Conservation (phyloP, 140 eudicot genomes). For the Ambrosia hybrid region DNA sequence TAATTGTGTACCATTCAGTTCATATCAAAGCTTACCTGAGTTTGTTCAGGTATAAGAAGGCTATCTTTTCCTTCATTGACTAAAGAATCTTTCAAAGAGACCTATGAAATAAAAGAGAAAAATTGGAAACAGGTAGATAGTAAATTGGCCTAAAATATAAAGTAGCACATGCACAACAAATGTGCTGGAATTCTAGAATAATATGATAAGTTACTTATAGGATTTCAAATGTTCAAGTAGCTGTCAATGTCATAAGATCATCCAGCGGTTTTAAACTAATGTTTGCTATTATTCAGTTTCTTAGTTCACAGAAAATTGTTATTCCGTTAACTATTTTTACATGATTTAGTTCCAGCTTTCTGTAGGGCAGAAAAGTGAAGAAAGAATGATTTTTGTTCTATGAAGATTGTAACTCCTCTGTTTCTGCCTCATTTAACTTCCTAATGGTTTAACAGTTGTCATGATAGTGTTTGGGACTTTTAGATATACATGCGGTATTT, state of each 20-base stretch:
- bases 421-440: neutral
- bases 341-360: too few relatives aligned
- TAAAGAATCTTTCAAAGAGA: slow-evolving; percentile 54
- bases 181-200: neutral
- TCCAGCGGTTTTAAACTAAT: neutral
- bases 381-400: neutral
- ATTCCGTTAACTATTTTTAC: neutral
- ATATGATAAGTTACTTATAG: neutral
- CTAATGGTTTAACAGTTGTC: slow-evolving; percentile 1
- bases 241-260: neutral
- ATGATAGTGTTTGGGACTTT: slow-evolving; percentile 12
- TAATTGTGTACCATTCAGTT: slow-evolving; percentile 2
- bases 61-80: slow-evolving; percentile 73
- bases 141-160: neutral
- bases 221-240: neutral
- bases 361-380: neutral
- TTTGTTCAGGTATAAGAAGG: slow-evolving; percentile 75
- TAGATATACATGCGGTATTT: neutral
- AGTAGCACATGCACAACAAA: neutral
- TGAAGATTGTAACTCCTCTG: neutral
- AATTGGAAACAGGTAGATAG: neutral
- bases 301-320: neutral
- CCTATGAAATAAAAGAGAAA: slow-evolving; percentile 34
- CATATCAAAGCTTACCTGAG: slow-evolving; percentile 43
- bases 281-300: neutral